These are phyloP conservation scores for Strigomonas galati DNA, from an alignment of 208 protist species.

Conservation along the genomic window DNA sequence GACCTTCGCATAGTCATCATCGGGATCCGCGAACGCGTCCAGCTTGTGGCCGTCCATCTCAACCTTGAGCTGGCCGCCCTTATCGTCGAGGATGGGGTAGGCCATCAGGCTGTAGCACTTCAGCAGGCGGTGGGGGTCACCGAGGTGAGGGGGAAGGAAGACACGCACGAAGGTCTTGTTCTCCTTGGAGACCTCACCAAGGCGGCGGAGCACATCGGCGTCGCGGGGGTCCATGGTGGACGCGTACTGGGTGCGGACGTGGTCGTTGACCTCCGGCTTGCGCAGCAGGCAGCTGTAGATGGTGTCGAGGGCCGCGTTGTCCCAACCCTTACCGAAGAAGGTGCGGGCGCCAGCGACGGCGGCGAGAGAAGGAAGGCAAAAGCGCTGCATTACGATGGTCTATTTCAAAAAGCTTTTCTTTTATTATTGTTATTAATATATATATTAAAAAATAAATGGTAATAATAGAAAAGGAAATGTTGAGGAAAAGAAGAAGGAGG, in stretches of 20 bases:
- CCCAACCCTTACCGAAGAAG: slow-evolving; percentile 91
- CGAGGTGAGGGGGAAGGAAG: slow-evolving; percentile 82
- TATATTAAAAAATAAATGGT: slow-evolving; percentile 15
- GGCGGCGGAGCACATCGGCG: slow-evolving; percentile 72
- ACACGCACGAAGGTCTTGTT: slow-evolving; percentile 87
- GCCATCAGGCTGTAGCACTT: slow-evolving; percentile 90
- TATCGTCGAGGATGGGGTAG: slow-evolving; percentile 89
- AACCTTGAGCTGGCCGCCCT: slow-evolving; percentile 83
- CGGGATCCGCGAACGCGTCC: slow-evolving; percentile 83
- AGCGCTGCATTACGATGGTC: slow-evolving; percentile 59
- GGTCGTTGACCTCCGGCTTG: slow-evolving; percentile 86
- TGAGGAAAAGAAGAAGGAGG: background rate
- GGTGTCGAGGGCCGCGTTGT: slow-evolving; percentile 84
- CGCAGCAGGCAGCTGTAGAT: slow-evolving; percentile 84
- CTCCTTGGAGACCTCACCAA: slow-evolving; percentile 80
- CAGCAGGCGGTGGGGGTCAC: slow-evolving; percentile 84
- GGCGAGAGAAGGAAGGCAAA: slow-evolving; percentile 50
- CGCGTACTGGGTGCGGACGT: slow-evolving; percentile 76
- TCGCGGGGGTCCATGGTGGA: slow-evolving; percentile 85
- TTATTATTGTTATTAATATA: background rate
- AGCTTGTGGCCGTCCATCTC: slow-evolving; percentile 83
- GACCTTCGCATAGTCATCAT: slow-evolving; percentile 90
- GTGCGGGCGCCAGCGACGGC: slow-evolving; percentile 45
- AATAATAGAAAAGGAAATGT: slow-evolving; percentile 9
- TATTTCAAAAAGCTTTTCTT: slow-evolving; percentile 17